These are phyloP conservation scores for Cyberlindnera subsufficiens DNA, from an alignment of 805 yeast species.

Conservation along the genomic window DNA sequence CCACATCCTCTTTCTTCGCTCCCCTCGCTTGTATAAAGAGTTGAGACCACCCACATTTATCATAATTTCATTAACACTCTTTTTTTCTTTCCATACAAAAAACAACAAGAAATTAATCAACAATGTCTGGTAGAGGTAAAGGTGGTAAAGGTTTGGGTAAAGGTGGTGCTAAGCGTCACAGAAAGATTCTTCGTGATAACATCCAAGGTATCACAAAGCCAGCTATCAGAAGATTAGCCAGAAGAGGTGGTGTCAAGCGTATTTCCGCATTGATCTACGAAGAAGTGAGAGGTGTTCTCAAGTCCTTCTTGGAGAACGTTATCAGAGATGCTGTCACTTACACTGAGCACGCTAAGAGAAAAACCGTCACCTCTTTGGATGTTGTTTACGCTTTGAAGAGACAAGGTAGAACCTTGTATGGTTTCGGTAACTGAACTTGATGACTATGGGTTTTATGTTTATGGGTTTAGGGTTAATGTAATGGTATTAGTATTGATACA, in stretches of 20 bases:
- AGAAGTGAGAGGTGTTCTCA: constrained; percentile 96
- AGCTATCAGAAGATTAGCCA: constrained; percentile 99
- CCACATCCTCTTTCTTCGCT: neutral
- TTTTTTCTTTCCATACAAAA: neutral
- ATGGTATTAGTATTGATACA: neutral
- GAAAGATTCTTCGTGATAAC: constrained; percentile 99
- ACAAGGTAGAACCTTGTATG: constrained; percentile 99
- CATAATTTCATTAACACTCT: neutral
- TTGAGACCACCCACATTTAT: neutral
- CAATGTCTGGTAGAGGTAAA: constrained; percentile 99
- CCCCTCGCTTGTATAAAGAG: neutral
- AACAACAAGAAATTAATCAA: constrained; percentile 15
- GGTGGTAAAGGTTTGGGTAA: constrained; percentile 99
- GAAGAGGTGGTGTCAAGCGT: constrained; percentile 99
- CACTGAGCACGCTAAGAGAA: constrained; percentile 99
- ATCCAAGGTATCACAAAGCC: constrained; percentile 99
- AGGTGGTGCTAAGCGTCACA: constrained; percentile 99
- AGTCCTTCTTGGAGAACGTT: constrained; percentile 93
- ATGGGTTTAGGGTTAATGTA: neutral
- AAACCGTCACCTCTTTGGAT: constrained; percentile 98
- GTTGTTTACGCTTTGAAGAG: constrained; percentile 99
- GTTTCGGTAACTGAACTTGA: constrained; percentile 94
- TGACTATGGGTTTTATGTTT: constrained; percentile 3
- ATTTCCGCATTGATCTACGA: constrained; percentile 97
- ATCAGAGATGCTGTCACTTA: constrained; percentile 99